Evolutionary conservation across 1,139 yeast genomes (phyloP).

Genomic region (Suhomyces bolitotheri): DNA sequence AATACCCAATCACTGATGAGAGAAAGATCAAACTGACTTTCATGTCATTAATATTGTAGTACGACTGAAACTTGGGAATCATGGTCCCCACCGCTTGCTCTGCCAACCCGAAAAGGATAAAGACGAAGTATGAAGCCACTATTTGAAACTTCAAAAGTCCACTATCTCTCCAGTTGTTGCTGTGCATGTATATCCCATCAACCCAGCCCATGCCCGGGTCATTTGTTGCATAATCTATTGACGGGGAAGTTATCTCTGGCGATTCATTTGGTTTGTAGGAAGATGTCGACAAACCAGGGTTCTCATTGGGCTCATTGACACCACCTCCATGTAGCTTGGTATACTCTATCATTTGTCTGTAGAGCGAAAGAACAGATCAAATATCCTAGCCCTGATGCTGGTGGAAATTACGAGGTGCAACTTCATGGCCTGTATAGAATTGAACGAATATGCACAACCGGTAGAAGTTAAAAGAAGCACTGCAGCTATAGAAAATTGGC

Average conservation of each 20-base stretch:
- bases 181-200: slow-evolving; percentile 29
- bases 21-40: slow-evolving; percentile 38
- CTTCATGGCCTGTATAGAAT: too few relatives aligned
- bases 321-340: neutral
- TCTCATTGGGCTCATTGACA: neutral
- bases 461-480: too few relatives aligned
- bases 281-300: neutral
- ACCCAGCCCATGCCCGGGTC: slow-evolving; percentile 6
- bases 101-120: slow-evolving; percentile 51
- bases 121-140: slow-evolving; percentile 34
- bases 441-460: too few relatives aligned
- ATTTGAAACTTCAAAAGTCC: slow-evolving; percentile 41
- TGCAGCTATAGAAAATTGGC: too few relatives aligned
- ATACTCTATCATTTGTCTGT: neutral
- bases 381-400: too few relatives aligned
- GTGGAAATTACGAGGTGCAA: too few relatives aligned
- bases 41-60: slow-evolving; percentile 47
- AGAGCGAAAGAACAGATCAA: too few relatives aligned
- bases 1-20: slow-evolving; percentile 39
- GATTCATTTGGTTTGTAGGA: neutral
- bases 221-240: too few relatives aligned
- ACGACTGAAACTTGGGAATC: slow-evolving; percentile 47
- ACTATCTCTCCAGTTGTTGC: slow-evolving; percentile 45
- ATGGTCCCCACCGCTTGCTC: slow-evolving; percentile 62
- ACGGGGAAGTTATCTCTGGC: neutral